Evolutionary conservation across 2,329 filamentous ascomycete genomes (phyloP).

Genomic region (Venturia carpophila): DNA sequence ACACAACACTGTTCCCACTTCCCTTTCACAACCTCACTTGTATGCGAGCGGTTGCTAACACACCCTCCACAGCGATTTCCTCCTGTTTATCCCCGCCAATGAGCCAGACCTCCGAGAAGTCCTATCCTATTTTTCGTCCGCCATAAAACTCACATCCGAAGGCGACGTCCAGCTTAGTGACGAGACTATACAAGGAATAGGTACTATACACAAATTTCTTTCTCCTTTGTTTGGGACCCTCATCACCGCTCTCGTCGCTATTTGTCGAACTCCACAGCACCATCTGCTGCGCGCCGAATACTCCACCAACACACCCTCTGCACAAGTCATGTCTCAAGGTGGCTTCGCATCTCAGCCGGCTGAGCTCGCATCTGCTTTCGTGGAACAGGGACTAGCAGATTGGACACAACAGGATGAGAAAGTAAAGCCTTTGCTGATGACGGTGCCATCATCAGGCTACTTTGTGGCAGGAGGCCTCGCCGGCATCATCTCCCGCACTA

Average conservation of each 20-base stretch:
- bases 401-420: slow-evolving; percentile 8
- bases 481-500: slow-evolving; percentile 89
- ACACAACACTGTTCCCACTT: not conserved
- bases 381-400: slow-evolving; percentile 20
- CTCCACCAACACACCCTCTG: slow-evolving; percentile 4
- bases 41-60: not conserved
- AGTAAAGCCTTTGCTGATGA: slow-evolving; percentile 45
- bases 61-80: slow-evolving; percentile 61
- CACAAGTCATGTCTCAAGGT: not conserved
- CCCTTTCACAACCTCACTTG: not conserved
- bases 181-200: slow-evolving; percentile 85
- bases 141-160: slow-evolving; percentile 83
- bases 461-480: slow-evolving; percentile 93
- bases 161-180: slow-evolving; percentile 90
- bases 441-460: slow-evolving; percentile 84
- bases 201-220: slow-evolving; percentile 67
- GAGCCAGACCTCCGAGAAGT: slow-evolving; percentile 70
- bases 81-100: slow-evolving; percentile 73
- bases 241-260: slow-evolving; percentile 33
- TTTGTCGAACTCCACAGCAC: slow-evolving; percentile 23
- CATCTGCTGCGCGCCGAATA: slow-evolving; percentile 6
- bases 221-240: slow-evolving; percentile 69
- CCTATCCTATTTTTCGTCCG: slow-evolving; percentile 83
- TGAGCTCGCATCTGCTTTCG: slow-evolving; percentile 8
- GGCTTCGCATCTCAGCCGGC: slow-evolving; percentile 17